Evolutionary conservation across 208 protist species (phyloP), one percentile per base, ranked within the genome.

Genomic region (Polymyxa betae): DNA sequence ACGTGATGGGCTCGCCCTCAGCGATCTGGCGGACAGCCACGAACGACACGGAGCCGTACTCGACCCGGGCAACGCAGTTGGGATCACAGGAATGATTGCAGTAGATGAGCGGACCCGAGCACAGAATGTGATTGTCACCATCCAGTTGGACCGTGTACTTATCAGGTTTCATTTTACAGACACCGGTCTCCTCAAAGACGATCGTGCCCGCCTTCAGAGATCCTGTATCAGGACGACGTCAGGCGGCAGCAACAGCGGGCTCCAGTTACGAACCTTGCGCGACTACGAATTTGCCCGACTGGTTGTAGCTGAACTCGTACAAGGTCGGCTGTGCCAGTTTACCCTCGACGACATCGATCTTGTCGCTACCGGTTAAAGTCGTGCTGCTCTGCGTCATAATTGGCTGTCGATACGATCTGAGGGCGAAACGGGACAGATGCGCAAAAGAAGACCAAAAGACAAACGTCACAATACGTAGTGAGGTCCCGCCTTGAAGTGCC

Each of bases 131-230:
- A 5, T 82, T 5, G n/a, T 82, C 40, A n/a, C 35, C 72, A 35
- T 82, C 72, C 16, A 82, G 72, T n/a, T 82, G 72, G 12, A 82
- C 10, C n/a, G 72, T 82, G 72, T 82, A 82, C 72, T 82, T 82
- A n/a, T 82, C 72, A 35, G 72, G 72, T 35, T 82, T 82, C n/a
- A n/a, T 38, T n/a, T 82, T 82, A 5, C 5, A 20, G 5, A 20
- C 72, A 43, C 72, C 72, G n/a, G 35, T n/a, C 35, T 82, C 72
- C n/a, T 82, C 72, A n/a, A 82, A 82, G 16, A 82, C 72, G 72
- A 43, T 35, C 16, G 72, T 82, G 72, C 72, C 72, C 72, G 5
- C 10, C 72, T 82, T 82, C 72, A 82, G 16, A 35, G 72, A n/a
- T 16, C 16, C 72, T 82, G n/a, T n/a, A 82, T 43, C 72, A 20